Percentiles rank a stretch among this genome's conserved stretches.
phyloP scores from a whole-genome alignment of 148 eudicot species.

The Polygonum aviculare region DNA sequence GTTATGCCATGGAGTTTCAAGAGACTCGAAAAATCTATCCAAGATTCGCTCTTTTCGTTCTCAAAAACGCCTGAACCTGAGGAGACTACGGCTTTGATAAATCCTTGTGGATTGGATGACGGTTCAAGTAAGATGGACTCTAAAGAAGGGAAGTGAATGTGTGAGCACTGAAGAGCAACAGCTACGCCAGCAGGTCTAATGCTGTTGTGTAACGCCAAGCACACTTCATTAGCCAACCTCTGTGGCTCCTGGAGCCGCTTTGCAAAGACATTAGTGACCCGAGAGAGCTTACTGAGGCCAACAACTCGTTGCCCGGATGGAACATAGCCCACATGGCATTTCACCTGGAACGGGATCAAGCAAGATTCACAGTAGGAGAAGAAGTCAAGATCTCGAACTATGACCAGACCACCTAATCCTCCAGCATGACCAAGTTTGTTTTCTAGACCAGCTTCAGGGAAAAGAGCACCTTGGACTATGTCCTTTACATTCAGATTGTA shows the following conservation, averaged over 20 bases:
- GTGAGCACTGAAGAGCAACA: conserved; percentile 61
- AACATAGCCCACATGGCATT: conserved; percentile 88
- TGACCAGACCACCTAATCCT: conserved; percentile 84
- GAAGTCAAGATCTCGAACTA: conserved; percentile 83
- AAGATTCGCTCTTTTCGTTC: conserved; percentile 31
- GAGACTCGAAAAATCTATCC: conserved; percentile 63
- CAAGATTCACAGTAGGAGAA: conserved; percentile 90
- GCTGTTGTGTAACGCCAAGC: conserved; percentile 46
- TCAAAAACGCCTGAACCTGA: conserved; percentile 72
- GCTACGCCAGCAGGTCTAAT: conserved; percentile 75
- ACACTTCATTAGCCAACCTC: conserved; percentile 69
- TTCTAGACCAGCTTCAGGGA: conserved; percentile 81
- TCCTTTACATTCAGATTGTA: conserved; percentile 63
- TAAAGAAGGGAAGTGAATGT: conserved; percentile 51
- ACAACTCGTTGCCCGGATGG: conserved; percentile 81
- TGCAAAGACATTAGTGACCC: conserved; percentile 76
- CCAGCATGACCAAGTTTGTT: conserved; percentile 67
- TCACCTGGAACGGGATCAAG: conserved; percentile 82
- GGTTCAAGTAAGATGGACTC: conserved; percentile 40
- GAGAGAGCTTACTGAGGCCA: conserved; percentile 91
- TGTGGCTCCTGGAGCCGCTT: conserved; percentile 88
- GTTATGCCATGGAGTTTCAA: conserved; percentile 36
- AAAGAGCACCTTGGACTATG: conserved; percentile 79
- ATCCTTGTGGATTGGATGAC: conserved; percentile 31
- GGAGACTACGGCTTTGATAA: conserved; percentile 29